Evolutionary conservation across 768 basidiomycete species (phyloP), one percentile per base, ranked within the genome.

Genomic region (Pholiota conissans): DNA sequence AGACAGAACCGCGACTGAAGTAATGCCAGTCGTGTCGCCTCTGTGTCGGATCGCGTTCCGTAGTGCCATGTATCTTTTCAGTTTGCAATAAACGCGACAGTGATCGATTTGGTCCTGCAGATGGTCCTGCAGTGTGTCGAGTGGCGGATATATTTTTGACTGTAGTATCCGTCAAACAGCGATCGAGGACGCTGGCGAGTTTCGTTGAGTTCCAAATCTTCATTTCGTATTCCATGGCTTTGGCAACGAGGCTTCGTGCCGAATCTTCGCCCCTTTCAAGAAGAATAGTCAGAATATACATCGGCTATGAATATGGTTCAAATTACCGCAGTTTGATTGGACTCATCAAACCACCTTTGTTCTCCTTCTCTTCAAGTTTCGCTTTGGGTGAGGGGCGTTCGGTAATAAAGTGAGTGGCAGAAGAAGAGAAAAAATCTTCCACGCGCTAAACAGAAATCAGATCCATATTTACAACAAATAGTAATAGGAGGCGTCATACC

Each of bases 21-120:
- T 98, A 99, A 56, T 82, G 84, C 67, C 85, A 93, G 71, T 95
- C 94, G 61, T 90, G 87, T 49, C 95, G 85, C 60, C 84, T 91
- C 60, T 95, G 91, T 18, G 84, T 87, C 1, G 93, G 89, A 73
- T 99, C 97, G 46, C 96, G 91, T 75, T 99, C 97, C 16, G 85
- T 87, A 1, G 86, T 90, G 46, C 97, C 97, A 61, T 93, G 85
- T 39, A 91, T 71, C 59, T 86, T 87, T 69, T 98, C 97, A 18
- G 89, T 87, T 64, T 92, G 85, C 40, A 93, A 75, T 16, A 91
- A 78, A 30, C 79, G 83, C 11, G 80, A 82, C 27, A 91, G 77
- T 56, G 82, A 77, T 37, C 77, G 81, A 57, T 79, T 76, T 65
- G 76, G 63, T 60, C 71, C 55, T 46, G 65, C 66, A 40, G 71